Evolutionary conservation across 2,329 filamentous ascomycete genomes (phyloP).

Genomic region (Myriangium duriaei): DNA sequence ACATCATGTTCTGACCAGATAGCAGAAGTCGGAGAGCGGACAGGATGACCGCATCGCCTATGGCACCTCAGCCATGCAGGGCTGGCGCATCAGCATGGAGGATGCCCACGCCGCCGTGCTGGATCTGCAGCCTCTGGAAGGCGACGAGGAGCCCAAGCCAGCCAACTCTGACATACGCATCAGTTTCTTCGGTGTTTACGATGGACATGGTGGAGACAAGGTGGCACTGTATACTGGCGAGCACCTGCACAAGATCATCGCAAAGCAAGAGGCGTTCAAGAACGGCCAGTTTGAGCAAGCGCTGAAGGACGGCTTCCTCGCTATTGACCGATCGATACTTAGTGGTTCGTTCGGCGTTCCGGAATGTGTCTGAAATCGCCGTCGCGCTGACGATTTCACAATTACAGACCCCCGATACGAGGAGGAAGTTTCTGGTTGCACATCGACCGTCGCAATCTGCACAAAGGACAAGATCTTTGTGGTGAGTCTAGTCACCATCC

Average conservation of each 20-base stretch:
- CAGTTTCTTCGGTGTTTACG: constrained; percentile 95
- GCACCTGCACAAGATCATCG: constrained; percentile 84
- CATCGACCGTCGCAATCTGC: constrained; percentile 80
- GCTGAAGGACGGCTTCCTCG: constrained; percentile 91
- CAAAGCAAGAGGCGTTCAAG: constrained; percentile 90
- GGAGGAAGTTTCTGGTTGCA: constrained; percentile 96
- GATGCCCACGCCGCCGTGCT: constrained; percentile 85
- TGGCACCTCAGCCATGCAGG: constrained; percentile 97
- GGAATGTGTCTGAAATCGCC: neutral
- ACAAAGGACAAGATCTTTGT: constrained; percentile 88
- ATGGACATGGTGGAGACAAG: constrained; percentile 94
- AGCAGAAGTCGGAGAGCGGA: constrained; percentile 72
- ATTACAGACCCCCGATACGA: constrained; percentile 81
- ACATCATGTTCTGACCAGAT: constrained; percentile 1
- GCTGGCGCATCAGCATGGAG: constrained; percentile 99
- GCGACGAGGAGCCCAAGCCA: constrained; percentile 39
- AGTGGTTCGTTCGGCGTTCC: constrained; percentile 61
- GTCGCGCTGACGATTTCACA: constrained; percentile 11
- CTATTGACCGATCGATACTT: constrained; percentile 88
- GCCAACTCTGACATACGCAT: constrained; percentile 59
- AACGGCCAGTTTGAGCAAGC: constrained; percentile 86
- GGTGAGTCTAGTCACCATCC: constrained; percentile 46
- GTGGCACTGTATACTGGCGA: constrained; percentile 88
- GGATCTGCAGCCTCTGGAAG: constrained; percentile 58
- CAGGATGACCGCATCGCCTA: constrained; percentile 88